Percentiles rank a stretch among this genome's conserved stretches.
Conservation (phyloP, 768 basidiomycete genomes). For the Scleroderma citrinum region DNA sequence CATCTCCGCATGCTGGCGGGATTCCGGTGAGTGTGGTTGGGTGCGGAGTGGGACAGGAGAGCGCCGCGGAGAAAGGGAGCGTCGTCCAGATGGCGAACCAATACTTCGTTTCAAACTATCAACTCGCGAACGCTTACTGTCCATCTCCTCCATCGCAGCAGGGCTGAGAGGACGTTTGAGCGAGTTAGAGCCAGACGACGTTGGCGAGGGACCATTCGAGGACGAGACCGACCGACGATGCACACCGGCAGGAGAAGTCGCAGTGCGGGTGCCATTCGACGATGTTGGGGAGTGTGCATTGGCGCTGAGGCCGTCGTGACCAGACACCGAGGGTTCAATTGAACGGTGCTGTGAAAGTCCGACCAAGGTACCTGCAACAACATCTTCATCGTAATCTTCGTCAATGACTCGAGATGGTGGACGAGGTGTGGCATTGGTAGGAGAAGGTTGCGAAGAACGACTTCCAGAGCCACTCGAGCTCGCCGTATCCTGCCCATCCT, state of each 20-base stretch:
- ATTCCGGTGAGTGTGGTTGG: constrained; percentile 68
- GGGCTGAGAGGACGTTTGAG: constrained; percentile 71
- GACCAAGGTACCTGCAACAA: constrained; percentile 77
- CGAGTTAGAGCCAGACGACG: constrained; percentile 39
- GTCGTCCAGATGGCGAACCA: constrained; percentile 47
- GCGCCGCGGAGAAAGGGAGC: constrained; percentile 55
- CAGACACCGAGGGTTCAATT: constrained; percentile 23
- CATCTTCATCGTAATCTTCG: constrained; percentile 83
- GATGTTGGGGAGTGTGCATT: constrained; percentile 48
- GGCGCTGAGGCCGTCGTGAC: constrained; percentile 24
- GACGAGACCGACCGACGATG: constrained; percentile 69
- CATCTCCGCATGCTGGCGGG: constrained; percentile 37
- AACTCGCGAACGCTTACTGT: constrained; percentile 59
- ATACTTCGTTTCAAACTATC: constrained; percentile 46
- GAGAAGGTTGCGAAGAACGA: constrained; percentile 67
- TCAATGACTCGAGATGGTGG: constrained; percentile 69
- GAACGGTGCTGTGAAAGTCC: constrained; percentile 47
- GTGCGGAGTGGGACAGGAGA: constrained; percentile 73
- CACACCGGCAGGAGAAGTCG: constrained; percentile 38
- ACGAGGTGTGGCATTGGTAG: constrained; percentile 53
- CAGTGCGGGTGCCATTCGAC: constrained; percentile 49
- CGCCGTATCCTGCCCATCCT: constrained; percentile 52
- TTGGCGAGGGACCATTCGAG: constrained; percentile 58
- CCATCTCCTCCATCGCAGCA: constrained; percentile 48
- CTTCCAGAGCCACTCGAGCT: constrained; percentile 61